These are phyloP conservation scores for Arthrobotrys megalospora DNA, from an alignment of 2,329 filamentous ascomycete species.

Conservation along the genomic window DNA sequence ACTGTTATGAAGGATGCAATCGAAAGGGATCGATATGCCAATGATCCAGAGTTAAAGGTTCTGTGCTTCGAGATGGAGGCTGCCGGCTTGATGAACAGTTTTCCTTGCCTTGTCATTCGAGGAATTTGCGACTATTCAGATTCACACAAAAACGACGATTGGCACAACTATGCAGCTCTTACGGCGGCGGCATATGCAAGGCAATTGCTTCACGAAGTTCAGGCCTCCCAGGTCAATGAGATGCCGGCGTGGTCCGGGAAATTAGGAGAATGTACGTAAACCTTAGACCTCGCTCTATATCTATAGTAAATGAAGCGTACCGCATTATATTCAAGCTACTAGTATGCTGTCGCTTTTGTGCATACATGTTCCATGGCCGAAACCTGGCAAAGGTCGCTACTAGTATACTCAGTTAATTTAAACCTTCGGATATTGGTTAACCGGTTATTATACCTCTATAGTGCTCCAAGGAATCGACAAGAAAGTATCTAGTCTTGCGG, in stretches of 20 bases:
- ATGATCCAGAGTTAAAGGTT: slow-evolving; percentile 35
- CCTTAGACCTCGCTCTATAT: background rate
- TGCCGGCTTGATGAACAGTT: background rate
- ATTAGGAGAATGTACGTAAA: background rate
- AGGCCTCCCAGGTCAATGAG: background rate
- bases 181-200: slow-evolving; percentile 15
- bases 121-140: slow-evolving; percentile 33
- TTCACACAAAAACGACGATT: slow-evolving; percentile 18
- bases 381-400: too few relatives aligned
- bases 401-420: too few relatives aligned
- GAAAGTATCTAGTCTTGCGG: background rate
- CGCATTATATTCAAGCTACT: too few relatives aligned
- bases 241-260: background rate
- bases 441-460: background rate
- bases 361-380: too few relatives aligned
- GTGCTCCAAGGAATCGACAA: background rate
- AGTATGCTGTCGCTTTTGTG: too few relatives aligned
- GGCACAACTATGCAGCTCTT: slow-evolving; percentile 26
- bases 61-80: slow-evolving; percentile 60
- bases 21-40: slow-evolving; percentile 18
- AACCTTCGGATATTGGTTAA: too few relatives aligned
- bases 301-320: too few relatives aligned
- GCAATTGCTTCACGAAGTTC: background rate
- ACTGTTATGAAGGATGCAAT: slow-evolving; percentile 29
- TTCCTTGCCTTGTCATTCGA: slow-evolving; percentile 9